Evolutionary conservation across 2,329 filamentous ascomycete species (phyloP).

Genomic region (Epichloe aotearoae): DNA sequence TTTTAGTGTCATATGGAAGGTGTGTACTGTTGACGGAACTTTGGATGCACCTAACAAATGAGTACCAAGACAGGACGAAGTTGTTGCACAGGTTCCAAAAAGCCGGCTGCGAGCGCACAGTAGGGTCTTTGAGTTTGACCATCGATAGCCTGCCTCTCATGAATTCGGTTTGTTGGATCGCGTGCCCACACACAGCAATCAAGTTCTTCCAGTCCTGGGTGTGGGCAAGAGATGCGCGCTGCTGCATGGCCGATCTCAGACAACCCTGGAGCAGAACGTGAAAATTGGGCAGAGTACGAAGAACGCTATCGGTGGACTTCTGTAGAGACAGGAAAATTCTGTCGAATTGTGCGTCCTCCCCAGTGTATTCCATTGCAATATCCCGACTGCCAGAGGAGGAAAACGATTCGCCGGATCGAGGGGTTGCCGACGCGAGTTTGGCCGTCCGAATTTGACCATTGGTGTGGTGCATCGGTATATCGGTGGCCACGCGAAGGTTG

Average conservation of each 20-base stretch:
- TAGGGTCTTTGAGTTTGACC: constrained; percentile 77
- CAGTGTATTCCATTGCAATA: constrained; percentile 48
- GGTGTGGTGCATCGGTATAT: constrained; percentile 32
- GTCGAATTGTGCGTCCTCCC: constrained; percentile 74
- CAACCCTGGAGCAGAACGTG: constrained; percentile 52
- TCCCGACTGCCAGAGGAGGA: constrained; percentile 35
- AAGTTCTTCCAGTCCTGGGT: constrained; percentile 56
- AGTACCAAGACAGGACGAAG: constrained; percentile 58
- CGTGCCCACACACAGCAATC: constrained; percentile 55
- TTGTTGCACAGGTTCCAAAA: constrained; percentile 63
- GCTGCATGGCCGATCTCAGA: constrained; percentile 49
- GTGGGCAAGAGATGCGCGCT: constrained; percentile 44
- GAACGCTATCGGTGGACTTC: constrained; percentile 58
- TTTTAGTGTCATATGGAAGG: constrained; percentile 53
- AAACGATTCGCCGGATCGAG: constrained; percentile 74
- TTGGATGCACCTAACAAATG: constrained; percentile 49
- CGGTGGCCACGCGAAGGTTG: constrained; percentile 43
- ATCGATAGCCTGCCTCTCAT: constrained; percentile 60
- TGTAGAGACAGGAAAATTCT: constrained; percentile 67
- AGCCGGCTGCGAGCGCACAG: constrained; percentile 47
- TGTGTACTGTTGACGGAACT: constrained; percentile 36
- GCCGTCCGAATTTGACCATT: constrained; percentile 37
- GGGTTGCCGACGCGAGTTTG: constrained; percentile 49
- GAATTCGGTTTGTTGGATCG: constrained; percentile 59
- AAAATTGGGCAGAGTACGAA: constrained; percentile 57